phyloP scores from a whole-genome alignment of 1,284 basidiomycete species.

The Cutaneotrichosporon mucoides region DNA sequence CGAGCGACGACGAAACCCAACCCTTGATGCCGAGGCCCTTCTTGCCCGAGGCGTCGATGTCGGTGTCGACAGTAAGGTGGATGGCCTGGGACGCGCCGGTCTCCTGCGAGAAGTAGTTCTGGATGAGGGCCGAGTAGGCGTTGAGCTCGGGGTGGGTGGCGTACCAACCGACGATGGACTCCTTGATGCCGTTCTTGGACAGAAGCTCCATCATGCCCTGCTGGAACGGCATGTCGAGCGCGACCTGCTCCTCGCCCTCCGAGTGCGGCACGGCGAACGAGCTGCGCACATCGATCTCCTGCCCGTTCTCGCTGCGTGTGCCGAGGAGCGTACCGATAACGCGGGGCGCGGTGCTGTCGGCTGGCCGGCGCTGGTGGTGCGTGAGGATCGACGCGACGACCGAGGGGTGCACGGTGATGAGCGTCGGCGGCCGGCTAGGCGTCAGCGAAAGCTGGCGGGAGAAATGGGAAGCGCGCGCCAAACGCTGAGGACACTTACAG shows the following conservation, averaged over 20 bases:
- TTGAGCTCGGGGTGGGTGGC: conserved; percentile 85
- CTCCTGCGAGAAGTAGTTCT: conserved; percentile 96
- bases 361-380: conserved; percentile 85
- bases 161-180: conserved; percentile 57
- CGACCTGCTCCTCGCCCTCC: conserved; percentile 86
- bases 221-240: conserved; percentile 95
- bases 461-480: too few species aligned
- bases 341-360: conserved; percentile 56
- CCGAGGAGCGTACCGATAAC: conserved; percentile 97
- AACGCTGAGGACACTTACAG: conserved; percentile 21
- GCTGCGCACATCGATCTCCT: conserved; percentile 67
- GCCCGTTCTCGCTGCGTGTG: conserved; percentile 63
- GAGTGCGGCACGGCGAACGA: conserved; percentile 86
- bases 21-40: conserved; percentile 75
- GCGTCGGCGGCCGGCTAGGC: conserved; percentile 60
- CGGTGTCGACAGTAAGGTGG: conserved; percentile 86
- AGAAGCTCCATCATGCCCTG: conserved; percentile 85
- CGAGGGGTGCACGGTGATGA: conserved; percentile 81
- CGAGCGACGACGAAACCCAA: conserved; percentile 64
- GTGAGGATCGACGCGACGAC: conserved; percentile 94
- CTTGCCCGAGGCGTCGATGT: conserved; percentile 59
- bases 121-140: conserved; percentile 94
- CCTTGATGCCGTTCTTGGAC: conserved; percentile 45
- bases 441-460: background rate
- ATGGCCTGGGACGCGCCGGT: conserved; percentile 83